Percentiles rank a stretch among this genome's conserved stretches.
Conservation (phyloP, 2,329 filamentous ascomycete species). For the Pestalotiopsis sp. region DNA sequence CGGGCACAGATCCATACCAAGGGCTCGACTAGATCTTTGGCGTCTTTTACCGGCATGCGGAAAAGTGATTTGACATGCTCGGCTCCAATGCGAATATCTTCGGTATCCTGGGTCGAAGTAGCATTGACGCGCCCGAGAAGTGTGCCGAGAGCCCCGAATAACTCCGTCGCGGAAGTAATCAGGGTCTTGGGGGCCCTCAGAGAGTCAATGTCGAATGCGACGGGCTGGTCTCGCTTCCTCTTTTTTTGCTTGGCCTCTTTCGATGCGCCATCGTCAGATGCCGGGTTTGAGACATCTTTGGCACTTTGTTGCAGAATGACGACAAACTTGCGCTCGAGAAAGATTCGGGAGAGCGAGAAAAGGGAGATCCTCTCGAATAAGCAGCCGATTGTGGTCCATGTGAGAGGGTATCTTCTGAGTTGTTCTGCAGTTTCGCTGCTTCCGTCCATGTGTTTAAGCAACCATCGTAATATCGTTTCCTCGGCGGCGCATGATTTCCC, state of each 20-base stretch:
- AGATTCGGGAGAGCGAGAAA: slow-evolving; percentile 69
- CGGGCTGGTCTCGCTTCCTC: slow-evolving; percentile 46
- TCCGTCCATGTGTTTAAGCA: slow-evolving; percentile 64
- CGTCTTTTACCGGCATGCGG: slow-evolving; percentile 50
- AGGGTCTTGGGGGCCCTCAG: slow-evolving; percentile 44
- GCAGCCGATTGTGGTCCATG: slow-evolving; percentile 64
- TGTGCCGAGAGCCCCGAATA: slow-evolving; percentile 49
- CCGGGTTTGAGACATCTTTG: slow-evolving; percentile 53
- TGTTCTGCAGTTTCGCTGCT: slow-evolving; percentile 49
- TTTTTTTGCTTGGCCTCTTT: slow-evolving; percentile 42
- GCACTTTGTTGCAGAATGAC: slow-evolving; percentile 67
- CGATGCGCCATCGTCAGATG: slow-evolving; percentile 19
- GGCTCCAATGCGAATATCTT: slow-evolving; percentile 54
- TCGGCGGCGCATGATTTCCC: slow-evolving; percentile 55
- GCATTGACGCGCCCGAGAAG: slow-evolving; percentile 50
- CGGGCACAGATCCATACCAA: slow-evolving; percentile 48
- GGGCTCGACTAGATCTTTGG: slow-evolving; percentile 46
- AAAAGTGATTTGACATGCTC: slow-evolving; percentile 63
- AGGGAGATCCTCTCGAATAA: slow-evolving; percentile 68
- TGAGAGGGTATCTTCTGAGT: slow-evolving; percentile 56
- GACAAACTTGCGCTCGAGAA: slow-evolving; percentile 72
- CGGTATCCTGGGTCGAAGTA: slow-evolving; percentile 30
- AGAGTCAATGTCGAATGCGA: slow-evolving; percentile 41
- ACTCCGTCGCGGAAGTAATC: slow-evolving; percentile 47
- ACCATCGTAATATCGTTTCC: slow-evolving; percentile 62